Base-by-base conservation (phyloP, 2,329 filamentous ascomycete species). In the Neofusicoccum parvum region DNA sequence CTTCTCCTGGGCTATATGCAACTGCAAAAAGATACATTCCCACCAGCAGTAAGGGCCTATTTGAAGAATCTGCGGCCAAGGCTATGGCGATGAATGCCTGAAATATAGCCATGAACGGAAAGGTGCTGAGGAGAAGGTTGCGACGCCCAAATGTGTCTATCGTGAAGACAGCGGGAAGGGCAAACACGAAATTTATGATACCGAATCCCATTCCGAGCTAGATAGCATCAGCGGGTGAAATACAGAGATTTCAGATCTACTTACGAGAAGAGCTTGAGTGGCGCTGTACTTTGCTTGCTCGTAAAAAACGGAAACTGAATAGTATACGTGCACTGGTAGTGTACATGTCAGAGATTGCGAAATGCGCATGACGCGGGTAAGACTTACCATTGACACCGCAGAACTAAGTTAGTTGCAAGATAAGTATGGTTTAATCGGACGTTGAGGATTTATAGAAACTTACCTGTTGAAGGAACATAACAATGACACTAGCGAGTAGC, bases 1-100 rank as follows among this genome's bases (percentile, higher is more conserved):
- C 78, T 72, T 78, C 77, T 17, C 78, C 78, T 0, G 82, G 79
- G 0, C 79, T 81, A 70, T 85, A 85, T 34, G 81, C 80, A 12
- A 84, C 79, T 68, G 83, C 83, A 70, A 85, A 85, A 15, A 84
- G 75, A 75, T 81, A 86, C 62, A 81, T 75, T 60, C 76, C 77
- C 0, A 75, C 69, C 50, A 32, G 66, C 27, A n/a, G 71, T 69
- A 39, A 69, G 73, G 51, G 17, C 17, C 11, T 56, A 3, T 66
- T 50, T 54, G 63, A 72, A 71, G 68, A 70, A 49, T 66, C 5
- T 65, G 54, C 70, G n/a, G 69, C 69, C 27, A 81, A 71, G 3
- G 76, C 79, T 10, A 81, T 72, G 75, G 83, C 71, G 7, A 80
- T 79, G 66, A 83, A 81, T 50, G 86, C 79, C 7, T 84, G 75